Evolutionary conservation across 208 protist genomes (phyloP).

Genomic region (Trypanosoma rangeli): DNA sequence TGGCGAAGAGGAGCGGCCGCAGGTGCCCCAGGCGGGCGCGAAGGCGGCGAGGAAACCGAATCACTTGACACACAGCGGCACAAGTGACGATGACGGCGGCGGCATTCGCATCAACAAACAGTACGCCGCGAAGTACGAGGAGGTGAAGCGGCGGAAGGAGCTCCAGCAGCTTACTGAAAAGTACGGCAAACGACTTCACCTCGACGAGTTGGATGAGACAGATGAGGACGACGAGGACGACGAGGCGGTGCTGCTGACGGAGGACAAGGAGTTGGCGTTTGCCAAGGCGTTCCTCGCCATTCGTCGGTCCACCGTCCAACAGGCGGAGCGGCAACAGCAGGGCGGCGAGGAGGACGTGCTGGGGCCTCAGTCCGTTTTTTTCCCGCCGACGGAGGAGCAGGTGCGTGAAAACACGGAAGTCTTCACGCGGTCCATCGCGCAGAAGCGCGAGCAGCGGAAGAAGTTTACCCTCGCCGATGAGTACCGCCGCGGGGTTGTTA

Average conservation of each 20-base stretch:
- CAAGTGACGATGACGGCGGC: constrained; percentile 15
- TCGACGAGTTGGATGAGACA: constrained; percentile 46
- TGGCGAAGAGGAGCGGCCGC: not conserved
- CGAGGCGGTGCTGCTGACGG: constrained; percentile 76
- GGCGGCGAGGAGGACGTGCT: constrained; percentile 2
- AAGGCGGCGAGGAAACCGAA: not conserved
- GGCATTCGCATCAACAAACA: constrained; percentile 69
- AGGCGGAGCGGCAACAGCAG: constrained; percentile 30
- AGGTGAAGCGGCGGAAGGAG: constrained; percentile 90
- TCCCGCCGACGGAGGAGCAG: constrained; percentile 73
- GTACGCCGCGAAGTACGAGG: constrained; percentile 84
- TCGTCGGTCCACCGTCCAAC: constrained; percentile 53
- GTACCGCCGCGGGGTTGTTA: constrained; percentile 66
- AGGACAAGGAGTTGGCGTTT: constrained; percentile 78
- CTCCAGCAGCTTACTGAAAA: constrained; percentile 83
- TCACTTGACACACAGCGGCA: not conserved
- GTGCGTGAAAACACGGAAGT: constrained; percentile 59
- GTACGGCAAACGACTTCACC: constrained; percentile 60
- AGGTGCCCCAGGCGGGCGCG: not conserved
- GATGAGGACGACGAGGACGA: constrained; percentile 85
- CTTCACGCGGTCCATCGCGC: constrained; percentile 44
- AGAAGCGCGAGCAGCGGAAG: constrained; percentile 31
- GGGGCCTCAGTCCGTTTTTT: constrained; percentile 54
- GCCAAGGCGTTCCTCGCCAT: constrained; percentile 79
- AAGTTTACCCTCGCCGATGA: constrained; percentile 81